phyloP scores from a whole-genome alignment of 2,329 filamentous ascomycete genomes.

The Drechslerella stenobrocha region DNA sequence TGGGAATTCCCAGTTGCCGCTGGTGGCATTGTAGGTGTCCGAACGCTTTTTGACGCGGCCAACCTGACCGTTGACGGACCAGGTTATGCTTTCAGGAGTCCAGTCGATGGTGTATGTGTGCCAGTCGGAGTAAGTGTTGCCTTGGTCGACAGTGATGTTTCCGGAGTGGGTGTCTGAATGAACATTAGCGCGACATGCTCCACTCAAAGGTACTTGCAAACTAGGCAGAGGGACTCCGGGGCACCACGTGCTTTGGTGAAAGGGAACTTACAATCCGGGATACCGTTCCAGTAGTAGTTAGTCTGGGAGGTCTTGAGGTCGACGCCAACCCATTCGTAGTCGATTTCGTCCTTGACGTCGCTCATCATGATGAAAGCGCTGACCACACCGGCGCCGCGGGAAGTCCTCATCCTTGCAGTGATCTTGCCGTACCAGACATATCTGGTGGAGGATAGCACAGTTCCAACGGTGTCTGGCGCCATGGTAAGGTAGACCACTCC shows the following conservation, averaged over 20 bases:
- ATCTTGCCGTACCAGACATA: slow-evolving; percentile 99
- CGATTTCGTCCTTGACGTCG: slow-evolving; percentile 97
- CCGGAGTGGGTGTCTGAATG: slow-evolving; percentile 70
- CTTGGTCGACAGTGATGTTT: slow-evolving; percentile 66
- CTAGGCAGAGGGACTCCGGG: too few species aligned
- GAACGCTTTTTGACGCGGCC: slow-evolving; percentile 73
- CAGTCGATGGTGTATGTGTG: slow-evolving; percentile 94
- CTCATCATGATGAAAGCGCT: slow-evolving; percentile 94
- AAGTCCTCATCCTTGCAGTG: slow-evolving; percentile 80
- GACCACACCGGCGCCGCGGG: slow-evolving; percentile 84
- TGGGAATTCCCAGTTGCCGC: slow-evolving; percentile 81
- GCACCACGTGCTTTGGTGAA: too few species aligned
- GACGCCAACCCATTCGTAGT: slow-evolving; percentile 89
- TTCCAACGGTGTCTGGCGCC: slow-evolving; percentile 81
- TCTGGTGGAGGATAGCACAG: slow-evolving; percentile 77
- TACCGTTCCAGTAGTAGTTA: slow-evolving; percentile 96
- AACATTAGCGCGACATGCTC: slow-evolving; percentile 12
- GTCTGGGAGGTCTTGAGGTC: slow-evolving; percentile 79
- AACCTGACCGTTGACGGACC: slow-evolving; percentile 80
- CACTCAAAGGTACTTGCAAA: too few species aligned
- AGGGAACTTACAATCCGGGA: slow-evolving; percentile 76
- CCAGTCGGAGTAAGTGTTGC: slow-evolving; percentile 73
- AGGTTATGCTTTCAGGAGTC: slow-evolving; percentile 82
- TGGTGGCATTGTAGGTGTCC: slow-evolving; percentile 82
- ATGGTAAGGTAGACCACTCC: slow-evolving; percentile 82